phyloP scores from a whole-genome alignment of 441 rosid species.

The Codiaeum variegatum region DNA sequence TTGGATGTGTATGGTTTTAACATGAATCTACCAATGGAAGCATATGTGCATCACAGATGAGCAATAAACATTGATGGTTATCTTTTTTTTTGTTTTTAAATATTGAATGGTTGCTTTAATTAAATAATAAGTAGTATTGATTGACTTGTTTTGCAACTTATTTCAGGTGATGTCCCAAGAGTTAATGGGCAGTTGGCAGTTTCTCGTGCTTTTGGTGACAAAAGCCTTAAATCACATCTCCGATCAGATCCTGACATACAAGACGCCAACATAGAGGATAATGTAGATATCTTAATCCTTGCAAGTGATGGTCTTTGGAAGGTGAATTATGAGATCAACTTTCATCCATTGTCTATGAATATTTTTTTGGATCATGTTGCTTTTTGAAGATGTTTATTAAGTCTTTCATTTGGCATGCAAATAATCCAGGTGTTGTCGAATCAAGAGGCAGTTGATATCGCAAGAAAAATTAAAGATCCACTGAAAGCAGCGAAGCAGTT shows the following conservation, averaged over 20 bases:
- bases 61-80: background rate
- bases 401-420: background rate
- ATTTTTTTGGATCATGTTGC: slow-evolving; percentile 8
- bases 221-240: slow-evolving; percentile 83
- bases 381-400: slow-evolving; percentile 2
- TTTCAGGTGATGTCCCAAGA: slow-evolving; percentile 86
- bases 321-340: slow-evolving; percentile 38
- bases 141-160: slow-evolving; percentile 12
- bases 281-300: slow-evolving; percentile 56
- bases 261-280: slow-evolving; percentile 35
- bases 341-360: background rate
- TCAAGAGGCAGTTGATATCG: slow-evolving; percentile 88
- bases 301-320: slow-evolving; percentile 97
- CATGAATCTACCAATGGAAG: background rate
- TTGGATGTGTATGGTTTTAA: background rate
- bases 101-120: slow-evolving; percentile 6
- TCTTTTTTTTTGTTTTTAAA: background rate
- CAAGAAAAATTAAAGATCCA: slow-evolving; percentile 70
- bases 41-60: background rate
- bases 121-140: background rate
- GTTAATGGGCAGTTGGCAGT: slow-evolving; percentile 95
- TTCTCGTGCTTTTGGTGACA: slow-evolving; percentile 94
- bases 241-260: slow-evolving; percentile 82
- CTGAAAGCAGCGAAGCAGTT: slow-evolving; percentile 81
- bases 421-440: slow-evolving; percentile 69